Percentiles rank a stretch among this genome's conserved stretches.
phyloP scores from a whole-genome alignment of 2,329 filamentous ascomycete species.

The Chaetomium strumarium region DNA sequence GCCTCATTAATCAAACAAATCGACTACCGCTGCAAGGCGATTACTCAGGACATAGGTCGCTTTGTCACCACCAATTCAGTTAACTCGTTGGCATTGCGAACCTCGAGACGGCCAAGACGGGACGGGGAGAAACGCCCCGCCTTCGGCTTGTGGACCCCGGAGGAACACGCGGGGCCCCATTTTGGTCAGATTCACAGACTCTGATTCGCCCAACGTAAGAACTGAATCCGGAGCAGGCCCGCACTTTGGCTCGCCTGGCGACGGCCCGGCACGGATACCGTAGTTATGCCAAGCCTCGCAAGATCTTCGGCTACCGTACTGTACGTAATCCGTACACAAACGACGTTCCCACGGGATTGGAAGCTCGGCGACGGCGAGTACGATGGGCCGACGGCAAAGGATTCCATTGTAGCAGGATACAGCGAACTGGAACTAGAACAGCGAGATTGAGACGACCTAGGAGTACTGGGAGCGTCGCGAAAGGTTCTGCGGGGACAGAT shows the following conservation, averaged over 20 bases:
- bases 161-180: neutral
- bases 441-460: neutral
- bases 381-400: neutral
- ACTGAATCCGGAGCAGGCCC: neutral
- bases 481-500: neutral
- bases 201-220: neutral
- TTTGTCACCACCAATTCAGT: neutral
- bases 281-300: constrained; percentile 9
- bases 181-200: neutral
- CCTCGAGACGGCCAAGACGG: neutral
- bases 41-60: constrained; percentile 31
- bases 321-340: too few relatives aligned
- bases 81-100: neutral
- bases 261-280: constrained; percentile 5
- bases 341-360: constrained; percentile 1
- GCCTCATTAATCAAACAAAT: neutral
- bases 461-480: neutral
- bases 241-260: constrained; percentile 7
- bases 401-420: neutral
- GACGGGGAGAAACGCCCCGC: neutral
- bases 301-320: constrained; percentile 3
- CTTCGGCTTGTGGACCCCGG: neutral
- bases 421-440: neutral
- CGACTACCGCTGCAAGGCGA: constrained; percentile 23
- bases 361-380: neutral